phyloP scores from a whole-genome alignment of 169 alveolate genomes.

The Perkinsus olseni region DNA sequence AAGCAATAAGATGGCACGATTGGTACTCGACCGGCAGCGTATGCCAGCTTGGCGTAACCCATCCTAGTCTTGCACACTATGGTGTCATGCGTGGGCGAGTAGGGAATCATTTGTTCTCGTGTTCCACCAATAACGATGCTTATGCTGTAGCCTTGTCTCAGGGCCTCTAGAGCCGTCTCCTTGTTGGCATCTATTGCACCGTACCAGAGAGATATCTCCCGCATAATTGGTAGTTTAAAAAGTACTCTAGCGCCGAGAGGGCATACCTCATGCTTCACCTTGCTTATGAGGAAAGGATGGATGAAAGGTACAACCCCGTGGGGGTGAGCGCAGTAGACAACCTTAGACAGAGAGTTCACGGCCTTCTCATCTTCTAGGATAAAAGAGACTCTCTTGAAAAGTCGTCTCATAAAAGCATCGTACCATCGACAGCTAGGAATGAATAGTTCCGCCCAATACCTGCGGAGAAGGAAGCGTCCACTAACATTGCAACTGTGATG shows the following conservation, averaged over 20 bases:
- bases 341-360: background rate
- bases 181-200: background rate
- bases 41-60: background rate
- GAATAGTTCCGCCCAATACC: background rate
- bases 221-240: background rate
- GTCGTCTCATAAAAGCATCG: background rate
- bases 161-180: background rate
- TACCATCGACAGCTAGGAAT: background rate
- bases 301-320: background rate
- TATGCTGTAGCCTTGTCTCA: background rate
- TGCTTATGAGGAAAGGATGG: background rate
- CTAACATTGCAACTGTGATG: background rate
- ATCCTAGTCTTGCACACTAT: background rate
- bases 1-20: background rate
- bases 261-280: background rate
- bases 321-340: background rate
- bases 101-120: background rate
- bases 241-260: background rate
- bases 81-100: background rate
- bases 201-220: background rate
- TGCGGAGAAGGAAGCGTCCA: background rate
- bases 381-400: background rate
- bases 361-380: background rate
- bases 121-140: background rate
- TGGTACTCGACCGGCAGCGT: background rate